Conservation (phyloP, 768 basidiomycete species). For the Leccinum olivaceopallidum region DNA sequence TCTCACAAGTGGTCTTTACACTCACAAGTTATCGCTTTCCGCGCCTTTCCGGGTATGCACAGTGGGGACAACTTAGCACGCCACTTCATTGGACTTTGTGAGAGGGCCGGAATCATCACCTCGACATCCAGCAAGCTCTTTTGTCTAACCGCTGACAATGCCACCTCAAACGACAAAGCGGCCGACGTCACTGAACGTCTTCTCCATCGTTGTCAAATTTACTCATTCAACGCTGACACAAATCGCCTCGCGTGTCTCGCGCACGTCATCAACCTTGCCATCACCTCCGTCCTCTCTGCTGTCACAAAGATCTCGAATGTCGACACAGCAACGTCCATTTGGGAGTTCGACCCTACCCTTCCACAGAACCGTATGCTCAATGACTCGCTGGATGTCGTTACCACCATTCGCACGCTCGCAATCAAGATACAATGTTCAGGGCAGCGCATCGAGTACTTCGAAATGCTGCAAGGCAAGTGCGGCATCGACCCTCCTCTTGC, state of each 20-base stretch:
- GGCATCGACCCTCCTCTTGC: too few species aligned
- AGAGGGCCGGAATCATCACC: not conserved
- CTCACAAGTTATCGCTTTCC: not conserved
- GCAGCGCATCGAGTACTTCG: too few species aligned
- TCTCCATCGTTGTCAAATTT: not conserved
- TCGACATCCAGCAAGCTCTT: not conserved
- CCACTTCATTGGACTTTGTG: not conserved
- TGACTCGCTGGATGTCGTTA: not conserved
- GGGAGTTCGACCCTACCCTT: not conserved
- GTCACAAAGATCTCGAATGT: not conserved
- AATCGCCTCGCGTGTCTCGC: not conserved
- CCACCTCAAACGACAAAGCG: not conserved
- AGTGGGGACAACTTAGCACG: not conserved
- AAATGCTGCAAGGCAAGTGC: too few species aligned
- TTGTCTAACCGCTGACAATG: not conserved
- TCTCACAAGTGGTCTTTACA: not conserved
- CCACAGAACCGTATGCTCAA: not conserved
- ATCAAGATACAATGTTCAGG: too few species aligned
- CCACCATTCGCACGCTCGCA: not conserved
- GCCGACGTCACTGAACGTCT: not conserved
- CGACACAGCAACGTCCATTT: not conserved
- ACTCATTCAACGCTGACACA: not conserved
- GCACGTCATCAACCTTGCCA: not conserved
- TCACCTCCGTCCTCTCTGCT: not conserved
- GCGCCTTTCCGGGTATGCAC: not conserved